These are phyloP conservation scores for Bolboschoenoplectus hybrid DNA, from an alignment of 202 grass and related monocot species.

Conservation along the genomic window DNA sequence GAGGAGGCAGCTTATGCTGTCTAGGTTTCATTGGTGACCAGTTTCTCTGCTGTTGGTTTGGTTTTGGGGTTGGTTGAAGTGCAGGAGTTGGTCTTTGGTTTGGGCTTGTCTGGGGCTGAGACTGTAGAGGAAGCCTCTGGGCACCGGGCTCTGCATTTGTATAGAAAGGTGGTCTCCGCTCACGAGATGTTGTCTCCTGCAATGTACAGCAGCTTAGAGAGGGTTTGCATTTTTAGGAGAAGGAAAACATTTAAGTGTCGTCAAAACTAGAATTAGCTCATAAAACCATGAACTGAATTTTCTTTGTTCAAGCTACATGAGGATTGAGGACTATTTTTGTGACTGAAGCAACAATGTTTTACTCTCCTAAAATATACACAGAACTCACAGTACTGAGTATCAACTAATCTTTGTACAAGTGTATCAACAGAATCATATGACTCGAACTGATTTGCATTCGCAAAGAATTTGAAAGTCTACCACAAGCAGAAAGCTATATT, in stretches of 20 bases:
- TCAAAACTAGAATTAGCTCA: not conserved
- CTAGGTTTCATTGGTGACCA: not conserved
- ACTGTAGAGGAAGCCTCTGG: slow-evolving; percentile 20
- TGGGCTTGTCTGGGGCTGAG: slow-evolving; percentile 8
- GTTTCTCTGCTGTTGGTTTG: slow-evolving; percentile 32
- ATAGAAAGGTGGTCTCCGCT: slow-evolving; percentile 12
- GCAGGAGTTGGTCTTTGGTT: slow-evolving; percentile 10
- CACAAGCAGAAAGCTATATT: not conserved
- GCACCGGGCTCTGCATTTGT: not conserved
- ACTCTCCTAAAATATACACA: no score
- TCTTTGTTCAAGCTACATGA: not conserved
- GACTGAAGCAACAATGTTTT: not conserved
- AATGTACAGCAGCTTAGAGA: not conserved
- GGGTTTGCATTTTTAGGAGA: slow-evolving; percentile 11
- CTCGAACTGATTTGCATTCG: no score
- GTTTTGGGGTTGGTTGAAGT: slow-evolving; percentile 8
- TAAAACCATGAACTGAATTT: not conserved
- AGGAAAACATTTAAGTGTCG: not conserved
- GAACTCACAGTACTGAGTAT: no score
- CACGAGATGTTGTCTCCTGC: slow-evolving; percentile 20
- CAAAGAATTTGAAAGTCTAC: not conserved
- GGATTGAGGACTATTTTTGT: not conserved
- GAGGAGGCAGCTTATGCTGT: slow-evolving; percentile 32
- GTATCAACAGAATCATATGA: not conserved
- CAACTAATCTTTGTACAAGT: not conserved